Conservation (phyloP, 805 yeast species). For the Schwanniomyces sp. region DNA sequence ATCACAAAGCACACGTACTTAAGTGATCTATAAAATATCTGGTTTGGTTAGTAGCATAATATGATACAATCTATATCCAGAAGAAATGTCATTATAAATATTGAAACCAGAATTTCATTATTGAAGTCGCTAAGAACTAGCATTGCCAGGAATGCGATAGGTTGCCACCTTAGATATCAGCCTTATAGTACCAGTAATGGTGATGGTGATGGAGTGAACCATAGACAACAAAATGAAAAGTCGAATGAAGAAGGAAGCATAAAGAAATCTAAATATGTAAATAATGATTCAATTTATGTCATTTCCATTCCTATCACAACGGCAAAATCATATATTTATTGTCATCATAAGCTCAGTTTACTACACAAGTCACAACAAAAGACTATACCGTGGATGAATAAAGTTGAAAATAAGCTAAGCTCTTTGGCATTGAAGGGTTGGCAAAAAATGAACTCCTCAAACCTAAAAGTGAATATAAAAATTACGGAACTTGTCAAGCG, state of each 20-base stretch:
- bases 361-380: slow-evolving; percentile 24
- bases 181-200: not conserved
- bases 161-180: not conserved
- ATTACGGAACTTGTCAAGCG: slow-evolving; percentile 54
- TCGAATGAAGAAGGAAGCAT: not conserved
- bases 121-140: not conserved
- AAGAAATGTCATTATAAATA: not conserved
- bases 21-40: too few relatives aligned
- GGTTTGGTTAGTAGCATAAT: too few relatives aligned
- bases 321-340: slow-evolving; percentile 60
- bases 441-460: slow-evolving; percentile 58
- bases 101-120: not conserved
- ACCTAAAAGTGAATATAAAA: slow-evolving; percentile 53
- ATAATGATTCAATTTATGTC: slow-evolving; percentile 54
- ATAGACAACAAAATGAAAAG: not conserved
- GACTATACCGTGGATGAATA: slow-evolving; percentile 32
- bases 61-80: not conserved
- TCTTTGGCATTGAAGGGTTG: slow-evolving; percentile 58
- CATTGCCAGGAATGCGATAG: not conserved
- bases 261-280: not conserved
- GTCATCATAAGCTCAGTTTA: slow-evolving; percentile 51
- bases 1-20: too few relatives aligned
- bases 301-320: slow-evolving; percentile 73
- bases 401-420: slow-evolving; percentile 47
- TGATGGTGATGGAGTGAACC: not conserved